A percentile compares a stretch with the other conserved stretches of the same genome.
phyloP scores from a whole-genome alignment of 495 filamentous ascomycete genomes.

The Pseudomonodictys pantanalensis region DNA sequence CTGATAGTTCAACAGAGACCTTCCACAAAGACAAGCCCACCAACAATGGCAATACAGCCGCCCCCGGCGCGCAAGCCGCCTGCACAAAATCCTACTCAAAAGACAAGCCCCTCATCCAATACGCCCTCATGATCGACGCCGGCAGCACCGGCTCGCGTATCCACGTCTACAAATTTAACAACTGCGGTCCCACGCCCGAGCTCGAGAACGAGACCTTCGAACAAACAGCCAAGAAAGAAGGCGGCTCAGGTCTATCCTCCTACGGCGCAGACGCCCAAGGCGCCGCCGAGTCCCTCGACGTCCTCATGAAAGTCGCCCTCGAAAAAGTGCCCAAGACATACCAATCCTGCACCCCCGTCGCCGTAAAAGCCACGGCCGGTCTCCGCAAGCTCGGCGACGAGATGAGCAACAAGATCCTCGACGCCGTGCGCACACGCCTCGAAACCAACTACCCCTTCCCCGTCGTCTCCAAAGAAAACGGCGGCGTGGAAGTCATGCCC shows the following conservation, averaged over 20 bases:
- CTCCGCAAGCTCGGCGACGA: constrained; percentile 81
- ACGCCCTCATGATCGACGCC: constrained; percentile 97
- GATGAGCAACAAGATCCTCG: constrained; percentile 75
- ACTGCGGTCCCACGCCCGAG: constrained; percentile 93
- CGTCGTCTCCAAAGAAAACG: constrained; percentile 76
- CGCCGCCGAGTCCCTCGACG: constrained; percentile 85
- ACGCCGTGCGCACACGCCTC: constrained; percentile 78
- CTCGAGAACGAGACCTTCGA: constrained; percentile 88
- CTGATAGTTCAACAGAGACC: too few relatives aligned
- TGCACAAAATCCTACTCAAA: constrained; percentile 79
- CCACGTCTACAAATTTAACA: constrained; percentile 98
- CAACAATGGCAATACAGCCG: constrained; percentile 44
- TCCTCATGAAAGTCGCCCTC: constrained; percentile 81
- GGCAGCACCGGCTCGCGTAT: constrained; percentile 97
- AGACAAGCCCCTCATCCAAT: constrained; percentile 90
- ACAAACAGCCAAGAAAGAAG: constrained; percentile 74
- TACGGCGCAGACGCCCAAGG: constrained; percentile 80
- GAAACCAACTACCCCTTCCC: constrained; percentile 92
- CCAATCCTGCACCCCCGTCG: constrained; percentile 82
- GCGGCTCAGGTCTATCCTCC: constrained; percentile 80
- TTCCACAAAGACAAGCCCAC: constrained; percentile 18
- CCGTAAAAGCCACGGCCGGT: constrained; percentile 95
- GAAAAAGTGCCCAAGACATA: constrained; percentile 79
- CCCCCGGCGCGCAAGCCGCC: constrained; percentile 57
- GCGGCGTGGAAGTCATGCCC: constrained; percentile 93